Conservation (phyloP, 331 rosid species). For the Saraca asoca region DNA sequence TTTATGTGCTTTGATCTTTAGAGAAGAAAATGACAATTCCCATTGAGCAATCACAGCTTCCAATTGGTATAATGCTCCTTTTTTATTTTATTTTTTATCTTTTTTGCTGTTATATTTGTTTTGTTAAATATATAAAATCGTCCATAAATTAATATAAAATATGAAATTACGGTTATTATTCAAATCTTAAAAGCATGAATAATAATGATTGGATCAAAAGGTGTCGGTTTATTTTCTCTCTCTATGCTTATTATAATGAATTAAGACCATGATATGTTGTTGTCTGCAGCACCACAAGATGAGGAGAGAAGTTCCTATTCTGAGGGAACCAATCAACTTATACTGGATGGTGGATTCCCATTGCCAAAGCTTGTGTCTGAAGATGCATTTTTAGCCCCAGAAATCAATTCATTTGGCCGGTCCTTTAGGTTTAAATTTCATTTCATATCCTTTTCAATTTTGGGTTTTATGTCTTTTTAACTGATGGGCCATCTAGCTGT, state of each 20-base stretch:
- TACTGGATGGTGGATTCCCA: slow-evolving; percentile 53
- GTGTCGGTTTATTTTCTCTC: too few species aligned
- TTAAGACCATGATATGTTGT: too few species aligned
- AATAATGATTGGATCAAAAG: too few species aligned
- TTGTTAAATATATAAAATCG: too few species aligned
- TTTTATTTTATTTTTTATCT: too few species aligned
- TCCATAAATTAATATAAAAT: too few species aligned
- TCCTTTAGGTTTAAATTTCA: slow-evolving; percentile 40
- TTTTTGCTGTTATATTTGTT: too few species aligned
- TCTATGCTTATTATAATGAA: too few species aligned
- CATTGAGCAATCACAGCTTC: slow-evolving; percentile 43
- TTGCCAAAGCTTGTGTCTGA: slow-evolving; percentile 31
- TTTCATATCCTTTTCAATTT: neutral
- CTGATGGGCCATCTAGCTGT: too few species aligned
- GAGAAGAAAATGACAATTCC: slow-evolving; percentile 46
- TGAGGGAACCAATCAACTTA: slow-evolving; percentile 32
- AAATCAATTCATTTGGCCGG: slow-evolving; percentile 55
- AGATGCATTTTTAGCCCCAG: slow-evolving; percentile 40
- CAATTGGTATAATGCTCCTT: slow-evolving; percentile 1
- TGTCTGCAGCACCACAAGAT: too few species aligned
- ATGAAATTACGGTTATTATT: too few species aligned
- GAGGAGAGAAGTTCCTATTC: slow-evolving; percentile 34
- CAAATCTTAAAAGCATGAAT: too few species aligned
- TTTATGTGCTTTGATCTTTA: neutral
- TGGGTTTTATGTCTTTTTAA: neutral